Base-by-base conservation (phyloP, 352 stramenopile species). In the Phytophthora tubulina region DNA sequence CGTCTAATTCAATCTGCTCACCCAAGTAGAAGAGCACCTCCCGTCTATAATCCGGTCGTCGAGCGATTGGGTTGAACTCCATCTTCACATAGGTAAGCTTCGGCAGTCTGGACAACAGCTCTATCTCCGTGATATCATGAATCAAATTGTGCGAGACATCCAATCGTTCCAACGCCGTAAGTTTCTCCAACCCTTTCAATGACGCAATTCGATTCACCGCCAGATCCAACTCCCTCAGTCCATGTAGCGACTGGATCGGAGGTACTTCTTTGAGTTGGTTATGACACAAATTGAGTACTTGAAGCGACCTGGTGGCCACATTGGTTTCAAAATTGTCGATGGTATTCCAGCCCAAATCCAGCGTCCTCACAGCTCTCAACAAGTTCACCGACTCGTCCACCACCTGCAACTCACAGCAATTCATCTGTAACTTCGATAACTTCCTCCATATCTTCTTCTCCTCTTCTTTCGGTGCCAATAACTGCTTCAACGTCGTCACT, bases 11-110 rank as follows among this genome's bases (percentile, higher is more conserved):
- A 13, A 96, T 59, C 11, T 52, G 39, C 55, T 90, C 81, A 6
- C 88, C 83, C 31, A 96, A 58, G 62, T 88, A 95, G 41, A 96
- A 96, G 2, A 96, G 52, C 15, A 95, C 82, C 58, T 96, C 88
- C 27, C 90, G 80, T 41, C 90, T 79, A 63, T 96, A 94, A 38
- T 96, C 90, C 8, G 90, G 84, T 30, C 86, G 77, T 5, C 73
- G 66, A 17, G 87, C 73, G 38, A 96, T 85, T 15, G 87, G 88
- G 41, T 96, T 96, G n/a, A 90, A 86, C 48, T 80, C 76, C 51
- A 96, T 64, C 9, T 84, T 78, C n/a, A 96, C 53, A 3, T 70
- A 69, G 4, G 58, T 65, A 1, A 96, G 78, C 21, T 70, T 69
- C 4, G 50, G 46, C n/a, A 95, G 39, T 32, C 61, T 63, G 6